These are phyloP conservation scores for Sugiyamaella novakii DNA, from an alignment of 1,139 yeast genomes.

Conservation along the genomic window DNA sequence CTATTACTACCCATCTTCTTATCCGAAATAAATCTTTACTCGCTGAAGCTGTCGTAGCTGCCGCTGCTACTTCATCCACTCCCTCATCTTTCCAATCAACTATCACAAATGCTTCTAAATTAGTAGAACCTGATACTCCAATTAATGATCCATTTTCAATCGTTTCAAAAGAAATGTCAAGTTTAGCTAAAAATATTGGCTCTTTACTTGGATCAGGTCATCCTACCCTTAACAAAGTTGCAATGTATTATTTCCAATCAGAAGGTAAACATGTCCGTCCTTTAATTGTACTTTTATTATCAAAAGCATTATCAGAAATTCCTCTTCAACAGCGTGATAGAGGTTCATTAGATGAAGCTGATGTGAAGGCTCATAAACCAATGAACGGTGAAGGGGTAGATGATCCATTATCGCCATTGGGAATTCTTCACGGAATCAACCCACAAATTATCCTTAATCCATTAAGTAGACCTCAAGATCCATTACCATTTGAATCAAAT, in stretches of 20 bases:
- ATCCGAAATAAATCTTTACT: constrained; percentile 35
- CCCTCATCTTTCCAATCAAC: constrained; percentile 45
- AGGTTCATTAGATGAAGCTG: constrained; percentile 41
- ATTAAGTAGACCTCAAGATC: constrained; percentile 75
- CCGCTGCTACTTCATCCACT: constrained; percentile 6
- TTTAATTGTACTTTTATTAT: constrained; percentile 74
- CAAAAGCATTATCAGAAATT: constrained; percentile 78
- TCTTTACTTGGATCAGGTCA: constrained; percentile 87
- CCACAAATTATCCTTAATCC: constrained; percentile 82
- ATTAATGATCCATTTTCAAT: constrained; percentile 81
- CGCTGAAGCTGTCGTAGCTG: constrained; percentile 32
- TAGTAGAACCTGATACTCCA: constrained; percentile 70
- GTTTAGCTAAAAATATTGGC: constrained; percentile 84
- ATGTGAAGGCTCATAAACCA: constrained; percentile 37
- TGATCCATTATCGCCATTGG: constrained; percentile 69
- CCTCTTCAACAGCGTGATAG: constrained; percentile 72
- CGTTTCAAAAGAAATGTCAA: constrained; percentile 95
- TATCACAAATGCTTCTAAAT: constrained; percentile 72
- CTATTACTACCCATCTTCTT: too few relatives aligned
- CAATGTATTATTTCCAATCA: constrained; percentile 90
- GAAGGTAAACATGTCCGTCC: constrained; percentile 98
- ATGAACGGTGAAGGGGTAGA: constrained; percentile 39
- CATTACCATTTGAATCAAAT: constrained; percentile 54
- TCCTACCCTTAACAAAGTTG: constrained; percentile 85
- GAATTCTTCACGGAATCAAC: constrained; percentile 83